These are phyloP conservation scores for Dichotomopilus funicola DNA, from an alignment of 2,329 filamentous ascomycete genomes.

Conservation along the genomic window DNA sequence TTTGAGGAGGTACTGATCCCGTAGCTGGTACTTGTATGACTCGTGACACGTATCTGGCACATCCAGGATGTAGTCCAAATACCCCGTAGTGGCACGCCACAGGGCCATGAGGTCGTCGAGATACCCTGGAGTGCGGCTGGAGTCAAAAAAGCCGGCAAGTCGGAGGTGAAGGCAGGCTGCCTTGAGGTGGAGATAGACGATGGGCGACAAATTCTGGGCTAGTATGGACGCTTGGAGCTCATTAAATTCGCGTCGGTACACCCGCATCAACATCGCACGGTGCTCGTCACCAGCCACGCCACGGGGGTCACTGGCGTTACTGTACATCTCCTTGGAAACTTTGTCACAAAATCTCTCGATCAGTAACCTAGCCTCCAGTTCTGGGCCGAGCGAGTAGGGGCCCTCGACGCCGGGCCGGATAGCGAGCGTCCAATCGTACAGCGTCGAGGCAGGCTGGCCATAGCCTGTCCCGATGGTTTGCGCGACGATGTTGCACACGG, in stretches of 20 bases:
- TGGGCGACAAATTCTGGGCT: constrained; percentile 51
- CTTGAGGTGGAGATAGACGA: constrained; percentile 60
- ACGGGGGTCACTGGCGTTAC: constrained; percentile 65
- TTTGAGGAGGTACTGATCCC: constrained; percentile 50
- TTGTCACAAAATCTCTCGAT: constrained; percentile 73
- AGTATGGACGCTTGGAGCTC: constrained; percentile 57
- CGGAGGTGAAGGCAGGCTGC: constrained; percentile 70
- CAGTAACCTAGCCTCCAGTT: constrained; percentile 61
- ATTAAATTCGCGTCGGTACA: constrained; percentile 58
- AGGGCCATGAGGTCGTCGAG: constrained; percentile 68
- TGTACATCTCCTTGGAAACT: constrained; percentile 72
- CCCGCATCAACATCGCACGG: constrained; percentile 58
- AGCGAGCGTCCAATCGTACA: constrained; percentile 69
- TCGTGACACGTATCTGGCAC: constrained; percentile 39
- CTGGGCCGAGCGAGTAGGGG: constrained; percentile 51
- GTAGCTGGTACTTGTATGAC: constrained; percentile 39
- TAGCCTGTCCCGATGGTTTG: constrained; percentile 79
- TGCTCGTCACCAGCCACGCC: constrained; percentile 63
- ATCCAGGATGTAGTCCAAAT: constrained; percentile 59
- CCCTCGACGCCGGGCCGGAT: constrained; percentile 54
- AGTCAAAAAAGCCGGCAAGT: constrained; percentile 75
- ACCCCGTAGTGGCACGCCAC: constrained; percentile 64
- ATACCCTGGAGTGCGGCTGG: constrained; percentile 63
- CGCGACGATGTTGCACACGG: constrained; percentile 76
- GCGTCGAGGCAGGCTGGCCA: constrained; percentile 70